These are phyloP conservation scores for maize (Zea mays) DNA, from an alignment of 176 grass and related monocot genomes.

Conservation along the genomic window Zm-B73-REFERENCE-NAM-5.0 NC_050105.1:82871001-82871500, in stretches of 20 bases:
- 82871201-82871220: slow-evolving; percentile 5
- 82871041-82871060: no score
- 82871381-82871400: slow-evolving; percentile 11
- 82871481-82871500: slow-evolving; percentile 22
- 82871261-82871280: slow-evolving; percentile 5
- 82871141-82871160: not conserved
- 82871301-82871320: slow-evolving; percentile 20
- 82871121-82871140: not conserved
- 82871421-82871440: not conserved
- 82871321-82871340: not conserved
- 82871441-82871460: slow-evolving; percentile 25
- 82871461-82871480: slow-evolving; percentile 8
- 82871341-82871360: slow-evolving; percentile 14
- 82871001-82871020: no score
- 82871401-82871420: slow-evolving; percentile 11
- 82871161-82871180: not conserved
- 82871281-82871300: slow-evolving; percentile 32
- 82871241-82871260: not conserved
- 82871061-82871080: no score
- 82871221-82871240: not conserved
- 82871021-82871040: no score
- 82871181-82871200: slow-evolving; percentile 5
- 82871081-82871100: no score
- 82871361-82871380: slow-evolving; percentile 9
- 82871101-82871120: no score